phyloP scores from a whole-genome alignment of 768 basidiomycete species.

The Strobilomyces confusus region DNA sequence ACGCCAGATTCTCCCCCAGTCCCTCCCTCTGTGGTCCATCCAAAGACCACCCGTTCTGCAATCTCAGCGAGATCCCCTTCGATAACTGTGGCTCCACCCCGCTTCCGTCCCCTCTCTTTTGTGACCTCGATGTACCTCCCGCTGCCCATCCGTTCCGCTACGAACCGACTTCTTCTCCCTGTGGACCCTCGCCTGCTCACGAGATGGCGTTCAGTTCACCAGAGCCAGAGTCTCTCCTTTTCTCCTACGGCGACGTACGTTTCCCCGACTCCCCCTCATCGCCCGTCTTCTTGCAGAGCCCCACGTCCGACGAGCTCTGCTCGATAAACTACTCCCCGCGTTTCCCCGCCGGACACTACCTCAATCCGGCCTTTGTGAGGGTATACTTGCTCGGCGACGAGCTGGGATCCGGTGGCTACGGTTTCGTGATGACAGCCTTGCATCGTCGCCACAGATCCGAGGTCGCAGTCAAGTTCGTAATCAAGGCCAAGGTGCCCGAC shows the following conservation, averaged over 20 bases:
- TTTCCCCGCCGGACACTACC: constrained; percentile 58
- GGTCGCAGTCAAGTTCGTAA: constrained; percentile 94
- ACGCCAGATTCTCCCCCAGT: not conserved
- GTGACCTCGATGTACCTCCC: not conserved
- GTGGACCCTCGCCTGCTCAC: not conserved
- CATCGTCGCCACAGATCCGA: constrained; percentile 57
- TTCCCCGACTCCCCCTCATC: constrained; percentile 4
- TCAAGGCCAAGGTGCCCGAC: constrained; percentile 63
- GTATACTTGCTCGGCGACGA: constrained; percentile 66
- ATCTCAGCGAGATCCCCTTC: not conserved
- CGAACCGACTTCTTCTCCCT: not conserved
- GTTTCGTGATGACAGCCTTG: constrained; percentile 87
- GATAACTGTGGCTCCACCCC: not conserved
- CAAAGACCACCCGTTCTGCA: not conserved
- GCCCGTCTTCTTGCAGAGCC: not conserved
- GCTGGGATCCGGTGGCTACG: constrained; percentile 89
- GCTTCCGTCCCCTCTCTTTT: not conserved
- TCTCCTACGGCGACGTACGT: constrained; percentile 12
- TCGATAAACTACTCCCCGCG: constrained; percentile 38
- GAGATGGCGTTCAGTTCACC: not conserved
- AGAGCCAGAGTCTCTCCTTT: constrained; percentile 22
- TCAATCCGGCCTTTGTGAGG: constrained; percentile 57
- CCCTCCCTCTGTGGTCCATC: not conserved
- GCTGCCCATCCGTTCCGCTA: not conserved
- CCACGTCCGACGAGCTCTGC: constrained; percentile 11